A percentile compares a stretch with the other conserved stretches of the same genome.
phyloP scores from a whole-genome alignment of 1,284 basidiomycete species.

The Ganoderma meredithae region DNA sequence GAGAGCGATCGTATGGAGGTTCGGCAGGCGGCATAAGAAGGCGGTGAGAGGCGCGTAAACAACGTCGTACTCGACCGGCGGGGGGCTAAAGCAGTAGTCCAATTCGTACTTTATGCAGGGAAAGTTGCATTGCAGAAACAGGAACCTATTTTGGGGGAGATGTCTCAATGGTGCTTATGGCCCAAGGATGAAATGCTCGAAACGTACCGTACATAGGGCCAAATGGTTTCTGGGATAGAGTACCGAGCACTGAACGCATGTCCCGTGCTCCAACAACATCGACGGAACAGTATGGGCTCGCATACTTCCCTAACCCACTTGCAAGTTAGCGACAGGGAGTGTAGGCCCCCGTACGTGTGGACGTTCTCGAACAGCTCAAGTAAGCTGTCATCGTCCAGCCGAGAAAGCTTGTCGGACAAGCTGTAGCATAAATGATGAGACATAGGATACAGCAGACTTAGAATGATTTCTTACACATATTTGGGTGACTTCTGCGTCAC shows the following conservation, averaged over 20 bases:
- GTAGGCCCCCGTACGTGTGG: neutral
- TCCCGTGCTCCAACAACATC: neutral
- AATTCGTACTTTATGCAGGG: neutral
- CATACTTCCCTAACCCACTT: constrained; percentile 1
- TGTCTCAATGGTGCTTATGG: no score
- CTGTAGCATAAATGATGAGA: neutral
- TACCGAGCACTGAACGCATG: neutral
- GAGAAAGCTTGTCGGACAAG: neutral
- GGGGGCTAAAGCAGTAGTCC: neutral
- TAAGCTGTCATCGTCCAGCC: neutral
- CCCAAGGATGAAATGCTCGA: no score
- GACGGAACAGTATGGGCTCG: neutral
- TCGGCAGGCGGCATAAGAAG: neutral
- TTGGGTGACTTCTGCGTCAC: neutral
- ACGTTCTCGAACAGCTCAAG: neutral
- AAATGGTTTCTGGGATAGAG: no score
- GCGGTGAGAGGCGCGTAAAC: neutral
- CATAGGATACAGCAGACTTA: neutral
- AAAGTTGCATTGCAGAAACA: neutral
- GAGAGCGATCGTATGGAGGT: neutral
- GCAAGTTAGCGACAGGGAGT: neutral
- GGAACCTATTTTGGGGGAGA: no score
- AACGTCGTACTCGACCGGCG: neutral
- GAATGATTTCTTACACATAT: neutral
- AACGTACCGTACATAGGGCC: no score